Evolutionary conservation across 2,329 filamentous ascomycete species (phyloP), one percentile per base, ranked within the genome.

Genomic region (Mollisia scopiformis): DNA sequence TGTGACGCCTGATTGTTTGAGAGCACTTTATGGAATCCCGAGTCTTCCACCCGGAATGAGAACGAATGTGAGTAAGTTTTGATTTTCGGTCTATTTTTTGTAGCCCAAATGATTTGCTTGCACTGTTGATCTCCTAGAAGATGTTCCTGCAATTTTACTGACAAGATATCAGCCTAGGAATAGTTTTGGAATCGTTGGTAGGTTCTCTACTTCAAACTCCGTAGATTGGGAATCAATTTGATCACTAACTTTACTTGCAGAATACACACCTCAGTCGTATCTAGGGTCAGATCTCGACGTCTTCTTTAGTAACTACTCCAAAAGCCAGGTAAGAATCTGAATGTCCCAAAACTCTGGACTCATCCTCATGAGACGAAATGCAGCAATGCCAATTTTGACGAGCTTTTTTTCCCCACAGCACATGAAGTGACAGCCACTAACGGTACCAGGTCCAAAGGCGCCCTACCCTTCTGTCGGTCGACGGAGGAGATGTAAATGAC

Each of bases 1-100:
- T 31, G 41, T 59, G 13, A 49, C 41, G 25, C 57, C 57, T n/a
- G 49, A 35, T 37, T 59, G 57, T 50, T 30, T 59, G 25, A n/a
- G 50, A 23, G 49, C 39, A 3, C 50, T 59, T 2, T 59, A 54
- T 46, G 50, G 50, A 4, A 47, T 59, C 28, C 50, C 57, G 11
- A 28, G 5, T 2, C 33, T 55, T 7, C 21, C 31, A 16, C 53
- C 33, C 6, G 46, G 11, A 31, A 55, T 35, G n/a, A 55, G 25
- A 39, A 33, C n/a, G 19, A 23, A 55, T 19, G 53, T 46, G 16
- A 43, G 53, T 43, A 23, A 46, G 3, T 46, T 21, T 46, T 8
- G 19, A 7, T 21, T 46, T 46, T 10, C 19, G n/a, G n/a, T n/a
- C n/a, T n/a, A n/a, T n/a, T n/a, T n/a, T n/a, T n/a, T 46, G 41